phyloP scores from a whole-genome alignment of 1,284 basidiomycete species.

The Pseudomicrostroma phylloplanum region DNA sequence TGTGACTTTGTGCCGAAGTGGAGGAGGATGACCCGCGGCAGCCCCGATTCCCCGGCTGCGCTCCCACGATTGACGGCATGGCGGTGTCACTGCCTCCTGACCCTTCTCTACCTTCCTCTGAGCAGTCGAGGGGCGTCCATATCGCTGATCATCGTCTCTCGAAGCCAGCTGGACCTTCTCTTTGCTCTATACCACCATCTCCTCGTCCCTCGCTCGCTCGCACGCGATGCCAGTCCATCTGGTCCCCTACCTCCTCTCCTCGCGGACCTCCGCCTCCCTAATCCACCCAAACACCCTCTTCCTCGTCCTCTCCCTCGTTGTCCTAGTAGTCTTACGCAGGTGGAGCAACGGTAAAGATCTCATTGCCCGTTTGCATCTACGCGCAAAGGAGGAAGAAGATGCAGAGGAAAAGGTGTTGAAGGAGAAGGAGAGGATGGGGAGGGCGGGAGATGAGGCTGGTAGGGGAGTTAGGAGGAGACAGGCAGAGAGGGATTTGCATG shows the following conservation, averaged over 20 bases:
- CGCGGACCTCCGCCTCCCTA: neutral
- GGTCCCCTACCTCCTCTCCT: slow-evolving; percentile 10
- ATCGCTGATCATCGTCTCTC: too few species aligned
- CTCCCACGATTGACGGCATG: too few species aligned
- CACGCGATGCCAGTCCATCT: slow-evolving; percentile 12
- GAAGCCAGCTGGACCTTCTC: too few species aligned
- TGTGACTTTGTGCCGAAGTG: too few species aligned
- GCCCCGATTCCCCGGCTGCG: too few species aligned
- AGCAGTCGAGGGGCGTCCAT: too few species aligned
- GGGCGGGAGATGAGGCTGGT: neutral
- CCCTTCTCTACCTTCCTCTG: too few species aligned
- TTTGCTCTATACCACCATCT: too few species aligned
- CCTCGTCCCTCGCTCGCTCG: neutral
- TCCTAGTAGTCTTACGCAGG: slow-evolving; percentile 7
- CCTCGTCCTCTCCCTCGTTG: slow-evolving; percentile 5
- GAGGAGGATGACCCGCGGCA: too few species aligned
- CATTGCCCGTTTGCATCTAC: slow-evolving; percentile 7
- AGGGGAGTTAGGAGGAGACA: neutral
- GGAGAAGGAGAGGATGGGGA: neutral
- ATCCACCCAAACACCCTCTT: slow-evolving; percentile 5
- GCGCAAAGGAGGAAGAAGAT: slow-evolving; percentile 4
- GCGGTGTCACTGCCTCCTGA: too few species aligned
- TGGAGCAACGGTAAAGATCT: slow-evolving; percentile 12
- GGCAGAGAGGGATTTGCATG: slow-evolving; percentile 11
- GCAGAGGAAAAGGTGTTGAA: neutral